A percentile compares a stretch with the other conserved stretches of the same genome.
phyloP scores from a whole-genome alignment of 208 protist species.

The Polymyxa betae region DNA sequence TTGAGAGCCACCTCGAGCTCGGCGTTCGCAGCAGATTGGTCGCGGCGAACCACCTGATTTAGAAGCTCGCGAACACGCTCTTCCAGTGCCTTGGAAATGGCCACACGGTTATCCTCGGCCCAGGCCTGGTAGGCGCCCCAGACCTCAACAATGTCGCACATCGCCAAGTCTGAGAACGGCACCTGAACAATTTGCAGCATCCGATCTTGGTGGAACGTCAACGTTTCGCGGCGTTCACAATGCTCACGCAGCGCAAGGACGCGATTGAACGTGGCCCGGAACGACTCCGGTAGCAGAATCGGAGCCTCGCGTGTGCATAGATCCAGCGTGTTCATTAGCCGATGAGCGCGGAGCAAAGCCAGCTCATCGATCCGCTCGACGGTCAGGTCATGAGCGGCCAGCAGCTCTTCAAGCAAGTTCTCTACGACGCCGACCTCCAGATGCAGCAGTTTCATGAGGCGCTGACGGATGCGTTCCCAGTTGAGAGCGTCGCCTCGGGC shows the following conservation, averaged over 20 bases:
- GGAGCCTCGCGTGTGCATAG: not conserved
- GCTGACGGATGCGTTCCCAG: not conserved
- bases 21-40: conserved; percentile 21
- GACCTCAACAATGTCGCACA: not conserved
- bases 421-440: not conserved
- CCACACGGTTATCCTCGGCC: not conserved
- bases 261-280: not conserved
- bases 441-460: not conserved
- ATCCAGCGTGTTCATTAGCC: not conserved
- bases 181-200: not conserved
- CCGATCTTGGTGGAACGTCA: not conserved
- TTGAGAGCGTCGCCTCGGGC: not conserved
- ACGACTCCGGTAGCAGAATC: not conserved
- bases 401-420: not conserved
- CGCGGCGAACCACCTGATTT: conserved; percentile 26
- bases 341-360: not conserved
- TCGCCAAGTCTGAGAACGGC: not conserved
- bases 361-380: not conserved
- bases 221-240: not conserved
- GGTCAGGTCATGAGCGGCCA: not conserved
- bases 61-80: not conserved
- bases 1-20: conserved; percentile 20
- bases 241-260: not conserved
- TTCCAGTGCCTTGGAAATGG: not conserved
- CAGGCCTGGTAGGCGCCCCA: not conserved